Percentiles rank a stretch among this genome's conserved stretches.
These are phyloP conservation scores for Cryphonectria naterciae DNA, from an alignment of 2,329 filamentous ascomycete genomes.

Conservation along the genomic window DNA sequence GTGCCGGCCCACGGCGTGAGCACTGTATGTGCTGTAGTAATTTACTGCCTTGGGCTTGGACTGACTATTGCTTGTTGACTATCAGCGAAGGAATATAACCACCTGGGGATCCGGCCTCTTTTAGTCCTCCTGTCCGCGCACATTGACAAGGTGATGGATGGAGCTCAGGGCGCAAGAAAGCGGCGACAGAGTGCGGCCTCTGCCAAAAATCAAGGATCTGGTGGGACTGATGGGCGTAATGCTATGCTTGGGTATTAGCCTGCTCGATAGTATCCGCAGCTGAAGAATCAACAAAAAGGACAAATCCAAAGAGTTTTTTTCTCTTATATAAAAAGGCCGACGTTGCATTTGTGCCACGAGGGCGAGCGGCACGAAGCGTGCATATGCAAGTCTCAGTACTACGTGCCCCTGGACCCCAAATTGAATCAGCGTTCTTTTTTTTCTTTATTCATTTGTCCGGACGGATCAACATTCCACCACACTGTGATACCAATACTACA, in stretches of 20 bases:
- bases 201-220: not conserved
- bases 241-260: not conserved
- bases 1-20: not conserved
- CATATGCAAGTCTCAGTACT: not conserved
- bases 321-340: not conserved
- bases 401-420: not conserved
- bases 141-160: not conserved
- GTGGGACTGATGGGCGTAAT: not conserved
- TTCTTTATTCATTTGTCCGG: not conserved
- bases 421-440: not conserved
- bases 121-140: not conserved
- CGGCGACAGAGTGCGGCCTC: not conserved
- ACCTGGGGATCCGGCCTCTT: not conserved
- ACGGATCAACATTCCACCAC: not conserved
- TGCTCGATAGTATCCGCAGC: not conserved
- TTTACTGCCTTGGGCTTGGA: not conserved
- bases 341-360: not conserved
- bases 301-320: not conserved
- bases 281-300: not conserved
- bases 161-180: not conserved
- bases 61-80: not conserved
- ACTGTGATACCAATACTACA: not conserved
- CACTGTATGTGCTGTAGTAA: not conserved
- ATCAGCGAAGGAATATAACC: not conserved
- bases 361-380: not conserved